Evolutionary conservation across 2,329 filamentous ascomycete genomes (phyloP).

Genomic region (Alternaria novae-zelandiae): DNA sequence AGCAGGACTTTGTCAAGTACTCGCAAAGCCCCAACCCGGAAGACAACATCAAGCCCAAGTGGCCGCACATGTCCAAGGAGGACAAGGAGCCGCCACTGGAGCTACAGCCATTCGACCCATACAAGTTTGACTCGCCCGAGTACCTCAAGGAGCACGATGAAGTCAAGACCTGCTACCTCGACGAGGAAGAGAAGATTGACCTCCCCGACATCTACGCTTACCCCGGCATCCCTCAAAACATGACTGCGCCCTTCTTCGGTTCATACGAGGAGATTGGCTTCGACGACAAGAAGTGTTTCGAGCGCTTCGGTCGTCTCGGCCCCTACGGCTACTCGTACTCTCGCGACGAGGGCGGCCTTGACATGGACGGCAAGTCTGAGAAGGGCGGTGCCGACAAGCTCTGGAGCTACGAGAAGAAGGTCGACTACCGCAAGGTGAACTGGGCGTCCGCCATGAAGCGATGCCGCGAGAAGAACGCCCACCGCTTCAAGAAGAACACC

Average conservation of each 20-base stretch:
- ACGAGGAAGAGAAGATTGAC: constrained; percentile 61
- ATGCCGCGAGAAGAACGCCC: constrained; percentile 58
- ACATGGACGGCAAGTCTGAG: constrained; percentile 54
- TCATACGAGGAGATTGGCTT: constrained; percentile 57
- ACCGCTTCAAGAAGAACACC: constrained; percentile 51
- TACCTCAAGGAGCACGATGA: constrained; percentile 58
- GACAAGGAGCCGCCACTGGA: constrained; percentile 48
- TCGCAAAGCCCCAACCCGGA: constrained; percentile 47
- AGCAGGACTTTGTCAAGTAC: constrained; percentile 53
- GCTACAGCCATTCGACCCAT: constrained; percentile 54
- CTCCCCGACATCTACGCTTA: constrained; percentile 72
- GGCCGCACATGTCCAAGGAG: constrained; percentile 42
- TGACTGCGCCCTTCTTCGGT: constrained; percentile 56
- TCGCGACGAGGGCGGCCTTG: constrained; percentile 55
- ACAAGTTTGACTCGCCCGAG: constrained; percentile 51
- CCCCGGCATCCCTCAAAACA: constrained; percentile 58
- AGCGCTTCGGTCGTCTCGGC: constrained; percentile 57
- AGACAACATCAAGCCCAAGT: constrained; percentile 48
- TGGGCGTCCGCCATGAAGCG: constrained; percentile 57
- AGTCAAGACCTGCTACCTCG: constrained; percentile 68
- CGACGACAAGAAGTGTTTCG: constrained; percentile 57
- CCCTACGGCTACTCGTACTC: constrained; percentile 60
- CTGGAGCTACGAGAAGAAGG: constrained; percentile 58
- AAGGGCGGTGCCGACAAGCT: constrained; percentile 52
- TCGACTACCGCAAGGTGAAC: constrained; percentile 56